A percentile compares a stretch with the other conserved stretches of the same genome.
Conservation (phyloP, 805 yeast species). For the Candida yuanshanica region DNA sequence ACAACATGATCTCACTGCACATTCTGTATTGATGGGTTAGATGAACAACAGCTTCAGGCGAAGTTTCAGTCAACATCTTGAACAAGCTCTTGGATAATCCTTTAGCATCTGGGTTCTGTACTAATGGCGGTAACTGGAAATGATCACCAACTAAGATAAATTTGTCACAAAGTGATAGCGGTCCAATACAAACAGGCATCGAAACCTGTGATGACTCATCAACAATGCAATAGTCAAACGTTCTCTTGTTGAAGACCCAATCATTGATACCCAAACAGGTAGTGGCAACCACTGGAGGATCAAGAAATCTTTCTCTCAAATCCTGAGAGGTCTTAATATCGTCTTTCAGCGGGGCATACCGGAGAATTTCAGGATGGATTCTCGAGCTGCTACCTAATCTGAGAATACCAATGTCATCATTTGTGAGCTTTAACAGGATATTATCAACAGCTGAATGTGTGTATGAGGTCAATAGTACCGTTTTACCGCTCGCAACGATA, state of each 20-base stretch:
- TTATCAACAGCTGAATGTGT: conserved; percentile 97
- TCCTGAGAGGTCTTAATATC: conserved; percentile 38
- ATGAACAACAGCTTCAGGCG: conserved; percentile 72
- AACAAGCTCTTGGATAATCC: conserved; percentile 72
- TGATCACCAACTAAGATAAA: conserved; percentile 97
- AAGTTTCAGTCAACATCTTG: conserved; percentile 60
- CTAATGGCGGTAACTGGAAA: conserved; percentile 86
- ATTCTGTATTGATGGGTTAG: conserved; percentile 84
- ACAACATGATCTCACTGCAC: conserved; percentile 82
- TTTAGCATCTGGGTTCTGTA: conserved; percentile 61
- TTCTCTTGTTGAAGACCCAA: conserved; percentile 47
- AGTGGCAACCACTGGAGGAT: conserved; percentile 75
- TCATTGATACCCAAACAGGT: conserved; percentile 79
- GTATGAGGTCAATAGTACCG: conserved; percentile 75
- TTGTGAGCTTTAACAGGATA: conserved; percentile 66
- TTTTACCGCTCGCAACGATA: conserved; percentile 53
- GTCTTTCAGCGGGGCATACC: conserved; percentile 43
- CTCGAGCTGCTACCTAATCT: conserved; percentile 59
- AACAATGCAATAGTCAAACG: conserved; percentile 87
- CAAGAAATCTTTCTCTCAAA: conserved; percentile 40
- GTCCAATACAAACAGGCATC: conserved; percentile 87
- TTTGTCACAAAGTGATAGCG: conserved; percentile 67
- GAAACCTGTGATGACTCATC: conserved; percentile 98
- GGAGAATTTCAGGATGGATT: conserved; percentile 57
- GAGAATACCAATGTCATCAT: conserved; percentile 43